Conservation (phyloP, 805 yeast genomes). For the Priceomyces haplophilus region DNA sequence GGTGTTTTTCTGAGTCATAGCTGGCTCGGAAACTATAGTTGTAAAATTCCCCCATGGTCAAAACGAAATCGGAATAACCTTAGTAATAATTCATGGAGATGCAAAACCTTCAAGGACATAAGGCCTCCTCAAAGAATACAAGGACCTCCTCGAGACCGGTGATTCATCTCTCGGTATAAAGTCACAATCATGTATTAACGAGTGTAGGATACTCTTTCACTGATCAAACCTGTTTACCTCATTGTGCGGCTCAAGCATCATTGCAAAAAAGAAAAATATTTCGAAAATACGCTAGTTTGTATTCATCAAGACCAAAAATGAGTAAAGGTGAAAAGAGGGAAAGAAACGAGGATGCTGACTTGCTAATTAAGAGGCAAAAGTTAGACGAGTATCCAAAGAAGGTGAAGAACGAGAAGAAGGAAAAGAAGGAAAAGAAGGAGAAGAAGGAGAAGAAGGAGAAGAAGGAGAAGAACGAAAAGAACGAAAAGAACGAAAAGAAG, state of each 20-base stretch:
- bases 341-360: not conserved
- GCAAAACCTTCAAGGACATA: no score
- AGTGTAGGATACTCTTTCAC: no score
- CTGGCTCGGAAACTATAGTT: no score
- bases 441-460: constrained; percentile 1
- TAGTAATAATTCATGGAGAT: no score
- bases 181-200: no score
- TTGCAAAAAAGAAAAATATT: not conserved
- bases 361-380: not conserved
- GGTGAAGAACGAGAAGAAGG: constrained; percentile 29
- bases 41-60: no score
- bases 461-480: constrained; percentile 3
- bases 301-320: not conserved
- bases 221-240: not conserved
- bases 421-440: constrained; percentile 14
- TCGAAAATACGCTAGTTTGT: not conserved
- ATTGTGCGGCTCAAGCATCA: constrained; percentile 7
- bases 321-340: constrained; percentile 5
- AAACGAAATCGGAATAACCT: no score
- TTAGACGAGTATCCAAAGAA: constrained; percentile 14
- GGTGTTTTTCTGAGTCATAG: no score
- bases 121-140: no score
- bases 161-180: no score
- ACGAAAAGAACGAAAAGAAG: constrained; percentile 11
- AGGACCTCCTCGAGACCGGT: no score